Percentiles rank a stretch among this genome's conserved stretches.
These are phyloP conservation scores for Rhododendron henanense DNA, from an alignment of 148 eudicot genomes.

Conservation along the genomic window DNA sequence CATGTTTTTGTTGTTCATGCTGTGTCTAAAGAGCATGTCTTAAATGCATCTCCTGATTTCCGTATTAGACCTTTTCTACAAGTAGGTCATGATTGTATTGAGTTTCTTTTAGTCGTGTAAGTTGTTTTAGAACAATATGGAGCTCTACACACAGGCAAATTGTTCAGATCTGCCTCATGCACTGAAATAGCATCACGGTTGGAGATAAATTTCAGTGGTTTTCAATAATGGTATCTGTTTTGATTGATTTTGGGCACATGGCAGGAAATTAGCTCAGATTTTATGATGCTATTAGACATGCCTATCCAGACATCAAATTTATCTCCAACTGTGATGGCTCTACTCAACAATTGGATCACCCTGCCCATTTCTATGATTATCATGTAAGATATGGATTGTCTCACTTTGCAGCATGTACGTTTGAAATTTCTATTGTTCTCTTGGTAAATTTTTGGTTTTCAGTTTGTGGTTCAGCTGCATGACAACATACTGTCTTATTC, in stretches of 20 bases:
- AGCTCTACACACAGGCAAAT: too few relatives aligned
- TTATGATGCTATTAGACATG: constrained; percentile 53
- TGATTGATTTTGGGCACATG: constrained; percentile 4
- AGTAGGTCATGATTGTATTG: too few relatives aligned
- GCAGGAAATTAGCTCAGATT: constrained; percentile 80
- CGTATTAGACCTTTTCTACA: too few relatives aligned
- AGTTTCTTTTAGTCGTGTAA: too few relatives aligned
- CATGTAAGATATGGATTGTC: constrained; percentile 54
- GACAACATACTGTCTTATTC: constrained; percentile 2
- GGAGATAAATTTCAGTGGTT: too few relatives aligned
- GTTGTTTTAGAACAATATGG: too few relatives aligned
- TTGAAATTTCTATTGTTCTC: background rate
- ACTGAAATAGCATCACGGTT: too few relatives aligned
- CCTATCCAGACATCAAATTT: constrained; percentile 77
- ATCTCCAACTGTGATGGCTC: constrained; percentile 88
- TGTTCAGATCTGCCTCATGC: too few relatives aligned
- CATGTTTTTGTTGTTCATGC: too few relatives aligned
- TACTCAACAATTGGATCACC: constrained; percentile 55
- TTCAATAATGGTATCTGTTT: too few relatives aligned
- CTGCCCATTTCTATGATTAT: constrained; percentile 85
- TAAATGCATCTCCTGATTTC: too few relatives aligned
- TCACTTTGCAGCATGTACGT: background rate
- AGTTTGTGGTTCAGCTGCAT: background rate
- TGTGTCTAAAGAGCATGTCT: too few relatives aligned
- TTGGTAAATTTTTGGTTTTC: background rate